Conservation (phyloP, 1,139 yeast genomes). For the Pichia sp. region DNA sequence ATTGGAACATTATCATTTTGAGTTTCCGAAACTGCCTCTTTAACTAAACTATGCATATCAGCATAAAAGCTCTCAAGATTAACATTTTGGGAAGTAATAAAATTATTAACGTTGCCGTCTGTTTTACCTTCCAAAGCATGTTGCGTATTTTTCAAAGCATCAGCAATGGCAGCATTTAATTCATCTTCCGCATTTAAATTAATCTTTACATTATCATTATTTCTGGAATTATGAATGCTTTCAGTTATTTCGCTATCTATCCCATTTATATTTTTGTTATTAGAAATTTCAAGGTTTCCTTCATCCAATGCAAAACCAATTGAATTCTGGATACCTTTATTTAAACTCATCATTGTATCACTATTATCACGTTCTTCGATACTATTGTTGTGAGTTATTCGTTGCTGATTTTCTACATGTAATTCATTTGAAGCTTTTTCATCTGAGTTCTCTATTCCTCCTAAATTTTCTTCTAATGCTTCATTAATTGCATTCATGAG, state of each 20-base stretch:
- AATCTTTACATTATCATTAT: not conserved
- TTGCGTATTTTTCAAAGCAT: conserved; percentile 15
- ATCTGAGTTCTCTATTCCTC: not conserved
- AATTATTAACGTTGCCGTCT: not conserved
- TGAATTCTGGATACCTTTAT: not conserved
- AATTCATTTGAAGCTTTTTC: not conserved
- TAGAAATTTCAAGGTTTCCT: not conserved
- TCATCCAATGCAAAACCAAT: not conserved
- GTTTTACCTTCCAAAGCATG: conserved; percentile 1
- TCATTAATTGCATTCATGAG: conserved; percentile 11
- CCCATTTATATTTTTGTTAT: not conserved
- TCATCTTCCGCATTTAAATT: conserved; percentile 16
- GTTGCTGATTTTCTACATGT: not conserved
- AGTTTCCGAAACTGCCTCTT: not conserved
- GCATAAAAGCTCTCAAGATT: conserved; percentile 8
- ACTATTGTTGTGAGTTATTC: not conserved
- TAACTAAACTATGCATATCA: conserved; percentile 11
- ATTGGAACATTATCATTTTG: no score
- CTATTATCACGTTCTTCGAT: not conserved
- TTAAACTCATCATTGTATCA: not conserved
- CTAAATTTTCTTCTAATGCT: conserved; percentile 11
- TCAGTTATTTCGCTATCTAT: not conserved
- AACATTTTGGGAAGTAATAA: not conserved
- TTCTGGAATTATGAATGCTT: not conserved
- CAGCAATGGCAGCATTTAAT: conserved; percentile 16